Conservation (phyloP, 257 asterid genomes). For the Striga asiatica region DNA sequence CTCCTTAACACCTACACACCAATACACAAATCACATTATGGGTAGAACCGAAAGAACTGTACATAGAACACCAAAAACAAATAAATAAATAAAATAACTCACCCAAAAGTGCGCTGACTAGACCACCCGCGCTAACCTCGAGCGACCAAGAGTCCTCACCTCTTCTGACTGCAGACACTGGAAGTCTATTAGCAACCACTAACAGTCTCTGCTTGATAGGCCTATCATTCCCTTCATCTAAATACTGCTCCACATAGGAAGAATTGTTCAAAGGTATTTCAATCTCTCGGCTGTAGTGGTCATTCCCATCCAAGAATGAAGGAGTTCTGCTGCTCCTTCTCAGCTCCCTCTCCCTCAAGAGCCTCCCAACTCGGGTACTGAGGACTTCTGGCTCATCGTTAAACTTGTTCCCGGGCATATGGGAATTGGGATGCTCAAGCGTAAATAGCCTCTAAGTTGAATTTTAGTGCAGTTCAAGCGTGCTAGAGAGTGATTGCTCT, state of each 20-base stretch:
- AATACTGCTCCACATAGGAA: slow-evolving; percentile 36
- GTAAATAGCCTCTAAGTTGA: too few relatives aligned
- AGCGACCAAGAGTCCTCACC: slow-evolving; percentile 92
- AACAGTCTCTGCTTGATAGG: slow-evolving; percentile 61
- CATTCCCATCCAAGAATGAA: slow-evolving; percentile 32
- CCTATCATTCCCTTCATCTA: slow-evolving; percentile 60
- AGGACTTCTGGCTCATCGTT: slow-evolving; percentile 33
- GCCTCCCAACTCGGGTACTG: slow-evolving; percentile 50
- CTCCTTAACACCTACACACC: slow-evolving; percentile 76
- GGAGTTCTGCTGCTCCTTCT: slow-evolving; percentile 32
- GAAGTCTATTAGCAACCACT: slow-evolving; percentile 95
- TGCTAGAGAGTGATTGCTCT: slow-evolving; percentile 45
- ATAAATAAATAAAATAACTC: slow-evolving; percentile 22
- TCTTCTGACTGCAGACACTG: slow-evolving; percentile 88
- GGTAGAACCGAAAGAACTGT: neutral
- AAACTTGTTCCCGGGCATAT: slow-evolving; percentile 85
- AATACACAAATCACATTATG: too few relatives aligned
- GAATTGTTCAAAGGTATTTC: slow-evolving; percentile 40
- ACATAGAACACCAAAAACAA: too few relatives aligned
- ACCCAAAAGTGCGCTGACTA: slow-evolving; percentile 96
- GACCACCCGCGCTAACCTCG: slow-evolving; percentile 98
- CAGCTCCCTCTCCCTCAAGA: slow-evolving; percentile 58
- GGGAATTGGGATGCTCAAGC: too few relatives aligned
- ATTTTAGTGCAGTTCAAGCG: too few relatives aligned
- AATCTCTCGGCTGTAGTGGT: slow-evolving; percentile 26